A percentile compares a stretch with the other conserved stretches of the same genome.
Conservation (phyloP, 441 rosid species). For the Hura crepitans region DNA sequence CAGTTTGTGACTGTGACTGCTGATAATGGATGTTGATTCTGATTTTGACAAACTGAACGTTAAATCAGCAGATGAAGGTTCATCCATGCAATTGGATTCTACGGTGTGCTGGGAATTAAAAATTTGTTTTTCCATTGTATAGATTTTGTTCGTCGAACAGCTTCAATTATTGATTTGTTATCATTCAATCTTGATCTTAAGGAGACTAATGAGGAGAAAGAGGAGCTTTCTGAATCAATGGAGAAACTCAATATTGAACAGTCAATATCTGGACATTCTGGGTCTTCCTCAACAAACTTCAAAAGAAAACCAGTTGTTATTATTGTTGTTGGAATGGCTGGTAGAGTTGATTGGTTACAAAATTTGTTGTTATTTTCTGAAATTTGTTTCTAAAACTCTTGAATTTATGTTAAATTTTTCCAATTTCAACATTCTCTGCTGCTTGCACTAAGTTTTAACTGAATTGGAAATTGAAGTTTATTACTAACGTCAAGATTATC, state of each 20-base stretch:
- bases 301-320: constrained; percentile 82
- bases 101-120: constrained; percentile 30
- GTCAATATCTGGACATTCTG: constrained; percentile 33
- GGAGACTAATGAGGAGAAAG: constrained; percentile 43
- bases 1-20: constrained; percentile 9
- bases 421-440: background rate
- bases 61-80: constrained; percentile 34
- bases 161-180: background rate
- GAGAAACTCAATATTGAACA: constrained; percentile 49
- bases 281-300: constrained; percentile 43
- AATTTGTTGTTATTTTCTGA: background rate
- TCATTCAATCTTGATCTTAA: constrained; percentile 24
- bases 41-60: constrained; percentile 26
- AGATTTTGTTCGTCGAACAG: background rate
- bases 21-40: constrained; percentile 49
- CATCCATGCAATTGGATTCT: constrained; percentile 44
- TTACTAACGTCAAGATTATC: background rate
- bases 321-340: constrained; percentile 95
- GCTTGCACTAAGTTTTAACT: background rate
- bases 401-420: background rate
- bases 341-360: constrained; percentile 26
- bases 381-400: background rate
- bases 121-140: background rate
- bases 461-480: background rate
- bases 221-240: constrained; percentile 57